Conservation (phyloP, 345 rosid genomes). For the Abelmoschus esculentus region DNA sequence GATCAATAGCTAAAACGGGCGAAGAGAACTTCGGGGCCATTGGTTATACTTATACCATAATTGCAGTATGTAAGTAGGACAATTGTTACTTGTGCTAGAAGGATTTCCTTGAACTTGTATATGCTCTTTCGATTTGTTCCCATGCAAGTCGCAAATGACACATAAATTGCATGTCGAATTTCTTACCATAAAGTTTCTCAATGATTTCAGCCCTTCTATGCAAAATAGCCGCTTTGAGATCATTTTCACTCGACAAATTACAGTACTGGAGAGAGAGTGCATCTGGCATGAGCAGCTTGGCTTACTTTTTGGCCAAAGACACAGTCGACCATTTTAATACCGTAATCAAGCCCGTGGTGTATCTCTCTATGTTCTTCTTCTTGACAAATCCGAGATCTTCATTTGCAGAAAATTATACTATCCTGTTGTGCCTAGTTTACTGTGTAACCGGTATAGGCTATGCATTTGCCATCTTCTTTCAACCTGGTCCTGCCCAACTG, state of each 20-base stretch:
- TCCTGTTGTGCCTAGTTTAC: slow-evolving; percentile 83
- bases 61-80: slow-evolving; percentile 78
- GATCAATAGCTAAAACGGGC: slow-evolving; percentile 48
- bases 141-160: background rate
- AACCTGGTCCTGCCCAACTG: slow-evolving; percentile 82
- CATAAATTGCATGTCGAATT: background rate
- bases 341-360: slow-evolving; percentile 75
- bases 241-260: slow-evolving; percentile 79
- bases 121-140: background rate
- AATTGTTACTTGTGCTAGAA: background rate
- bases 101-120: background rate
- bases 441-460: slow-evolving; percentile 93
- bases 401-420: slow-evolving; percentile 63
- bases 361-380: slow-evolving; percentile 87
- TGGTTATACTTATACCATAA: slow-evolving; percentile 74
- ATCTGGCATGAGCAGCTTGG: slow-evolving; percentile 89
- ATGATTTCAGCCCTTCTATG: slow-evolving; percentile 74
- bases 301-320: slow-evolving; percentile 90
- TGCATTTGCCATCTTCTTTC: slow-evolving; percentile 73
- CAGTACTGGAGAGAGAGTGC: slow-evolving; percentile 95
- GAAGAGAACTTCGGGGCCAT: slow-evolving; percentile 70
- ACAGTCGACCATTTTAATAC: slow-evolving; percentile 75
- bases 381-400: slow-evolving; percentile 86
- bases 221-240: slow-evolving; percentile 83
- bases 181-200: background rate